phyloP scores from a whole-genome alignment of 352 stramenopile genomes.

The Globisporangium cylindrosporum region DNA sequence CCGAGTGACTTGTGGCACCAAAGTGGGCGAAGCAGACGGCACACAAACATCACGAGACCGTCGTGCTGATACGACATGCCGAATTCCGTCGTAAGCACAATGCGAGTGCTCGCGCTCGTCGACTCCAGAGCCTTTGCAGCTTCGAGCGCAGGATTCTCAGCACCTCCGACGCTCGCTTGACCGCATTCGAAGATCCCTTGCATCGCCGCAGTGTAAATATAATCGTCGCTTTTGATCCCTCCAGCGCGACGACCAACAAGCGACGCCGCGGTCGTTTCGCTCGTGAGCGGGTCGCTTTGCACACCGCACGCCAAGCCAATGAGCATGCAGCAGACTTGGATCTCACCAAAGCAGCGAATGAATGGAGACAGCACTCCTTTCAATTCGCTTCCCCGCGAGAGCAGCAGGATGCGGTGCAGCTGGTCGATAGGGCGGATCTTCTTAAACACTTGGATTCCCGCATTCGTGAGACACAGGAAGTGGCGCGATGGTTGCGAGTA shows the following conservation, averaged over 20 bases:
- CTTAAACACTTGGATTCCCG: slow-evolving; percentile 87
- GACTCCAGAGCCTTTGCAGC: slow-evolving; percentile 25
- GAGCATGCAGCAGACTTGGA: slow-evolving; percentile 88
- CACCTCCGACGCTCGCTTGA: slow-evolving; percentile 29
- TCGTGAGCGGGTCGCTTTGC: slow-evolving; percentile 68
- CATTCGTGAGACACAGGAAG: slow-evolving; percentile 83
- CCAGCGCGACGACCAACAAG: slow-evolving; percentile 39
- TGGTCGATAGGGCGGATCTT: slow-evolving; percentile 89
- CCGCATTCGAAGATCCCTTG: slow-evolving; percentile 85
- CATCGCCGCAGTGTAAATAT: slow-evolving; percentile 74
- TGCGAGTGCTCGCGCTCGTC: slow-evolving; percentile 47
- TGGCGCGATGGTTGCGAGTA: slow-evolving; percentile 77
- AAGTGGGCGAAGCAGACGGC: slow-evolving; percentile 71
- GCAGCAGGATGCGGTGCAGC: slow-evolving; percentile 70
- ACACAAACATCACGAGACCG: slow-evolving; percentile 76
- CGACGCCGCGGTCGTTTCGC: slow-evolving; percentile 49
- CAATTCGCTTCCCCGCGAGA: slow-evolving; percentile 64
- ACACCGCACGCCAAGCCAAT: slow-evolving; percentile 85
- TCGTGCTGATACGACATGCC: slow-evolving; percentile 88
- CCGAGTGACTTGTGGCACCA: slow-evolving; percentile 69
- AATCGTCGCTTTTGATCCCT: slow-evolving; percentile 71
- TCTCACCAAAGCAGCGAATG: slow-evolving; percentile 77
- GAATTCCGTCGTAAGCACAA: slow-evolving; percentile 85
- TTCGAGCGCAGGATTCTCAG: slow-evolving; percentile 32
- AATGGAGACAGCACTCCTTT: slow-evolving; percentile 69